phyloP scores from a whole-genome alignment of 805 yeast species.

The Barnettozyma populi region DNA sequence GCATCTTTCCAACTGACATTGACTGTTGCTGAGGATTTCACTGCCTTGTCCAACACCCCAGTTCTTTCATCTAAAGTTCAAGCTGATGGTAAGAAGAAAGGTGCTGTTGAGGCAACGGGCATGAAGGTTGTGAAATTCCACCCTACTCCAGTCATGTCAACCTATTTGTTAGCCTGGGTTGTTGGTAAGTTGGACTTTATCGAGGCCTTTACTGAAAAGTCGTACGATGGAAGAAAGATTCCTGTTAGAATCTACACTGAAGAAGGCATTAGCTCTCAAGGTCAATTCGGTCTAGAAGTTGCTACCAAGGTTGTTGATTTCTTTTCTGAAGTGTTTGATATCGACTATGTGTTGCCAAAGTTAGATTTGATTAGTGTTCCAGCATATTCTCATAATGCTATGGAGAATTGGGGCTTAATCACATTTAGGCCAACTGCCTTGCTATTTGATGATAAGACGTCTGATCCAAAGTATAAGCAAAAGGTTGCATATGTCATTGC shows the following conservation, averaged over 20 bases:
- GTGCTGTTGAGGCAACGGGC: conserved; percentile 32
- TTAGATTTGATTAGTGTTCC: conserved; percentile 77
- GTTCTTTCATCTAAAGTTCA: conserved; percentile 42
- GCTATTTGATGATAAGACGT: conserved; percentile 60
- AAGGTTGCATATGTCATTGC: conserved; percentile 81
- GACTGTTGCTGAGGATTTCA: conserved; percentile 48
- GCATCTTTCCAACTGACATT: conserved; percentile 64
- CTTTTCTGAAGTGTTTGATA: conserved; percentile 66
- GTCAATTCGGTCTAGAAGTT: conserved; percentile 63
- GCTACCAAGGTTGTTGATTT: conserved; percentile 70
- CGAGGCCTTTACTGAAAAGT: conserved; percentile 35
- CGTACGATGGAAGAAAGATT: conserved; percentile 50
- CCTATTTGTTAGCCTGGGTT: conserved; percentile 77
- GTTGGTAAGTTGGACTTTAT: conserved; percentile 73
- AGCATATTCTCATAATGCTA: conserved; percentile 80
- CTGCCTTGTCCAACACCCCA: conserved; percentile 65
- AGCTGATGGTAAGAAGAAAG: conserved; percentile 43
- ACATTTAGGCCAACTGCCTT: conserved; percentile 79
- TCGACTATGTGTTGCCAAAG: conserved; percentile 77
- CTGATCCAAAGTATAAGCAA: conserved; percentile 56
- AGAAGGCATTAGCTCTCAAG: conserved; percentile 67
- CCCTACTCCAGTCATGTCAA: conserved; percentile 75
- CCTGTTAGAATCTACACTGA: conserved; percentile 84
- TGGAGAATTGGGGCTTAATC: conserved; percentile 82
- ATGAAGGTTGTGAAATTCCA: conserved; percentile 40